Evolutionary conservation across 2,329 filamentous ascomycete species (phyloP).

Genomic region (Anthostomella pinea): DNA sequence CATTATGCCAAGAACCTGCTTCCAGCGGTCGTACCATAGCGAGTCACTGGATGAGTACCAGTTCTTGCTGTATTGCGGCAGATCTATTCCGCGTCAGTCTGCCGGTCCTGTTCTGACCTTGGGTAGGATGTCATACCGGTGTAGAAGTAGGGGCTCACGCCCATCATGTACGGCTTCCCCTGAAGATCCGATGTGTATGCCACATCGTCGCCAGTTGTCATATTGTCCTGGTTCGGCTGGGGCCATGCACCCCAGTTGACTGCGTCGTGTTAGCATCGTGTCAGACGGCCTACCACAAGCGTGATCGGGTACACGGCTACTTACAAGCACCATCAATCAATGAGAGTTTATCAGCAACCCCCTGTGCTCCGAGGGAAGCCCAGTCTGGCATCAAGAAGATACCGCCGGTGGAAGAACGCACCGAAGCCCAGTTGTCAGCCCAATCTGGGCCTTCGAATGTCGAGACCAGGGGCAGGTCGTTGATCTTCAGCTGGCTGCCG

Average conservation of each 20-base stretch:
- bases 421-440: constrained; percentile 40
- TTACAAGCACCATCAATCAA: constrained; percentile 31
- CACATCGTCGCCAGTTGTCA: constrained; percentile 38
- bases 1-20: constrained; percentile 46
- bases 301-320: constrained; percentile 5
- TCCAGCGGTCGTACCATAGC: constrained; percentile 55
- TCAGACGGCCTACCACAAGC: not conserved
- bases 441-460: constrained; percentile 49
- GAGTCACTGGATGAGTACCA: constrained; percentile 54
- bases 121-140: constrained; percentile 32
- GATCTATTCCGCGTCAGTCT: no score
- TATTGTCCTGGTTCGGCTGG: constrained; percentile 34
- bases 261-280: constrained; percentile 21
- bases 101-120: no score
- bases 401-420: constrained; percentile 35
- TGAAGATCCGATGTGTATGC: constrained; percentile 37
- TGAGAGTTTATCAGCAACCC: constrained; percentile 22
- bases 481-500: constrained; percentile 39
- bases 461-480: constrained; percentile 44
- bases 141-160: constrained; percentile 40
- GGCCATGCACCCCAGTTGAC: constrained; percentile 52
- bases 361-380: constrained; percentile 40
- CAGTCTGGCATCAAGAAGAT: constrained; percentile 47
- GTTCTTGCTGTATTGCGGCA: constrained; percentile 48
- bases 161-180: constrained; percentile 50